Evolutionary conservation across 129 eudicot genomes (phyloP).

Genomic region (Tanacetum coccineum): DNA sequence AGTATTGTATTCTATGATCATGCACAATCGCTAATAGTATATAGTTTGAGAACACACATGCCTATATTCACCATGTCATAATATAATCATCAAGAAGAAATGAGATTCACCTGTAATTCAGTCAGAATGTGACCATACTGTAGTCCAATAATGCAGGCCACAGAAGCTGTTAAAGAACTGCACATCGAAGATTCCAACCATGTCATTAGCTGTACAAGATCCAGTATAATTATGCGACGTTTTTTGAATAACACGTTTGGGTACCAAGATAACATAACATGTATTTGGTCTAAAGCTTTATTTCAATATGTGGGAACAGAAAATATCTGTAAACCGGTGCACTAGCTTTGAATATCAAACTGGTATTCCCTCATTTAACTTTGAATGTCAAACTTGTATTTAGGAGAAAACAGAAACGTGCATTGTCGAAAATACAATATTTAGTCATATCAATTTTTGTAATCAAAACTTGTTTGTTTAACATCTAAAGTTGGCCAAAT

Average conservation of each 20-base stretch:
- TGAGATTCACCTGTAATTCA: slow-evolving; percentile 48
- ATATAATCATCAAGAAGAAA: background rate
- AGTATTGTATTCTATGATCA: background rate
- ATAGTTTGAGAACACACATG: slow-evolving; percentile 5
- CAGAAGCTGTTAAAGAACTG: slow-evolving; percentile 72
- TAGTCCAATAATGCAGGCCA: slow-evolving; percentile 67
- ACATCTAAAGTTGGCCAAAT: too few relatives aligned
- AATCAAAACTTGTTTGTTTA: too few relatives aligned
- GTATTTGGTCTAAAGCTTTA: background rate
- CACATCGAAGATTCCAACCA: slow-evolving; percentile 16
- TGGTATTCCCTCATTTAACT: slow-evolving; percentile 5
- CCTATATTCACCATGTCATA: background rate
- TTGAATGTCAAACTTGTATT: slow-evolving; percentile 2
- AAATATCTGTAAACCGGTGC: background rate
- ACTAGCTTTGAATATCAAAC: background rate
- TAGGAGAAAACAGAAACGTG: background rate
- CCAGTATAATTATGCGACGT: background rate
- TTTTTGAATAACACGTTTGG: background rate
- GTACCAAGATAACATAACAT: background rate
- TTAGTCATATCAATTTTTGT: too few relatives aligned
- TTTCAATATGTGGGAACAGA: background rate
- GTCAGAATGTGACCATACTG: slow-evolving; percentile 68
- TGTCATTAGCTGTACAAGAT: slow-evolving; percentile 13
- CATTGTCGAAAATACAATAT: too few relatives aligned
- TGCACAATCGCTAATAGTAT: slow-evolving; percentile 1